Conservation (phyloP, 2,329 filamentous ascomycete species). For the Trichoderma sp. region DNA sequence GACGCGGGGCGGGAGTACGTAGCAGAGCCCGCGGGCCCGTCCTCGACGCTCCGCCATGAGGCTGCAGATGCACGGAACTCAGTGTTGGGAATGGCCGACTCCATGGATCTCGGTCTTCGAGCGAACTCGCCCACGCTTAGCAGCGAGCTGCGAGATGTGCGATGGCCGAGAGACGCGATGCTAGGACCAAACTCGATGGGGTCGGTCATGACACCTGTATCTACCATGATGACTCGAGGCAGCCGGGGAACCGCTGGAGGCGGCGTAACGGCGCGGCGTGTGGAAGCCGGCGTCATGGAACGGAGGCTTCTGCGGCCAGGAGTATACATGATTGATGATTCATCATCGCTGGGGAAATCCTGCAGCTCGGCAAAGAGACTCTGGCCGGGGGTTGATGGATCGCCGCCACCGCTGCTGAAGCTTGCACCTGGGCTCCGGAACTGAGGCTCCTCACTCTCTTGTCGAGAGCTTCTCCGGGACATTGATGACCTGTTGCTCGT, state of each 20-base stretch:
- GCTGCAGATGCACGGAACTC: slow-evolving; percentile 26
- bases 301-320: slow-evolving; percentile 52
- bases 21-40: slow-evolving; percentile 20
- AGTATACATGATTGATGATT: slow-evolving; percentile 54
- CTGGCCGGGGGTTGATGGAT: slow-evolving; percentile 50
- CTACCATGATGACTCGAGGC: slow-evolving; percentile 56
- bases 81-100: slow-evolving; percentile 39
- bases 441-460: slow-evolving; percentile 57
- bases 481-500: slow-evolving; percentile 63
- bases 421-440: slow-evolving; percentile 59
- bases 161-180: slow-evolving; percentile 15
- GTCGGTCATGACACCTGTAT: slow-evolving; percentile 61
- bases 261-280: slow-evolving; percentile 44
- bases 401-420: slow-evolving; percentile 52
- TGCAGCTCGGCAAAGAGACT: slow-evolving; percentile 90
- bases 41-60: slow-evolving; percentile 29
- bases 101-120: slow-evolving; percentile 42
- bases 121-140: slow-evolving; percentile 29
- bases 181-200: slow-evolving; percentile 43
- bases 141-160: slow-evolving; percentile 20
- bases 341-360: slow-evolving; percentile 73
- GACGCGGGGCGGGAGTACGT: slow-evolving; percentile 45
- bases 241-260: slow-evolving; percentile 49
- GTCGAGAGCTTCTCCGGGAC: slow-evolving; percentile 55
- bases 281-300: slow-evolving; percentile 49